A percentile compares a stretch with the other conserved stretches of the same genome.
These are phyloP conservation scores for Hypoxylon lienhwacheense DNA, from an alignment of 495 filamentous ascomycete genomes.

Conservation along the genomic window DNA sequence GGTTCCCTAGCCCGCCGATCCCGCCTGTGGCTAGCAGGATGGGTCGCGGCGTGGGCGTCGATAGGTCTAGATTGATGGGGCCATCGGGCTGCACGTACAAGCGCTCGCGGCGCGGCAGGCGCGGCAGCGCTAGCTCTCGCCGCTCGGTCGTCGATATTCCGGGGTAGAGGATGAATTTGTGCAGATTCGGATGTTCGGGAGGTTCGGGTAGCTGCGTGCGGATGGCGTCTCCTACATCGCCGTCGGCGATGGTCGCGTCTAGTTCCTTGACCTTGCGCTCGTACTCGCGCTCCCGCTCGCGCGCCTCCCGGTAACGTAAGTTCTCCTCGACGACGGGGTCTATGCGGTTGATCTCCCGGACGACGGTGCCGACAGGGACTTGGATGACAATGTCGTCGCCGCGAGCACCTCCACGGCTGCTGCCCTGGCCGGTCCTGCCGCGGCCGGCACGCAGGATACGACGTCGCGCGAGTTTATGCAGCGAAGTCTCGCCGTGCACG, in stretches of 20 bases:
- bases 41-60: conserved; percentile 74
- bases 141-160: conserved; percentile 68
- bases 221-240: conserved; percentile 25
- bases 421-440: conserved; percentile 85
- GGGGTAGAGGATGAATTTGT: conserved; percentile 87
- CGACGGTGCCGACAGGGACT: conserved; percentile 90
- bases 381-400: conserved; percentile 86
- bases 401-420: conserved; percentile 72
- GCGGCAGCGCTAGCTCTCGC: conserved; percentile 61
- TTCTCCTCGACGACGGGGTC: conserved; percentile 75
- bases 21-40: conserved; percentile 90
- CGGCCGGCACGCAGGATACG: conserved; percentile 74
- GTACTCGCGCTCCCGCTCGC: conserved; percentile 39
- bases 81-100: conserved; percentile 65
- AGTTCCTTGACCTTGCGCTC: conserved; percentile 30
- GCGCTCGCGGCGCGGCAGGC: conserved; percentile 56
- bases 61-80: conserved; percentile 81
- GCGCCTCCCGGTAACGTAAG: conserved; percentile 38
- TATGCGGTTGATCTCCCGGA: conserved; percentile 74
- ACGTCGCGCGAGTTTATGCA: conserved; percentile 86
- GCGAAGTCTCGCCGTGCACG: conserved; percentile 80
- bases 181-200: conserved; percentile 47
- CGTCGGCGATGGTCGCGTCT: conserved; percentile 39
- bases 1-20: conserved; percentile 87
- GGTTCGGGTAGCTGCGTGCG: conserved; percentile 32